Conservation (phyloP, 148 eudicot genomes). For the Pharnaceum exiguum region DNA sequence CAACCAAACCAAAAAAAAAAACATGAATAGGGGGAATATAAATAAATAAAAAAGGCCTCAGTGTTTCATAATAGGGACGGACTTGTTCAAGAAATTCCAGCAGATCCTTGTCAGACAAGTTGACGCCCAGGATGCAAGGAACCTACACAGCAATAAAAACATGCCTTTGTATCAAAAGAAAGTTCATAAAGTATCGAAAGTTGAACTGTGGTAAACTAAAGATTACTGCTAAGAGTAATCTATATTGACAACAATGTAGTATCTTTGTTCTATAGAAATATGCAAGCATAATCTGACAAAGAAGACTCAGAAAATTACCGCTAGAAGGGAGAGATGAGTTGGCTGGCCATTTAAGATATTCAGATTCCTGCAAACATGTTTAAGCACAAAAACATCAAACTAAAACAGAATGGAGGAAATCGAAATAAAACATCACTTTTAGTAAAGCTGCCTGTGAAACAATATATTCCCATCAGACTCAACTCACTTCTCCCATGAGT, state of each 20-base stretch:
- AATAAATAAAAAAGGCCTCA: not conserved
- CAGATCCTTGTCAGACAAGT: slow-evolving; percentile 74
- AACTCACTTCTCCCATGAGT: too few species aligned
- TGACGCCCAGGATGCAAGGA: slow-evolving; percentile 87
- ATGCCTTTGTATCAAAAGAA: not conserved
- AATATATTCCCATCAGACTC: too few species aligned
- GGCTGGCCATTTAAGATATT: slow-evolving; percentile 63
- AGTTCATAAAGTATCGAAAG: too few species aligned
- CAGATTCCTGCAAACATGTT: slow-evolving; percentile 55
- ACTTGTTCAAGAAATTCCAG: slow-evolving; percentile 91
- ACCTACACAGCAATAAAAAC: slow-evolving; percentile 45
- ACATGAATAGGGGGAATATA: slow-evolving; percentile 6
- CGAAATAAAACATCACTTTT: too few species aligned
- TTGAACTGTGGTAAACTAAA: too few species aligned
- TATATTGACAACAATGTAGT: not conserved
- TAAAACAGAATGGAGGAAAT: not conserved
- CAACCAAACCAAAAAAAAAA: slow-evolving; percentile 3
- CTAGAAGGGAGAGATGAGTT: slow-evolving; percentile 43
- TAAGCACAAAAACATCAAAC: not conserved
- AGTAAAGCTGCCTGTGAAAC: too few species aligned
- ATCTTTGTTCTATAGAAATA: not conserved
- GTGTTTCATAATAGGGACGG: not conserved
- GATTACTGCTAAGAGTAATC: not conserved
- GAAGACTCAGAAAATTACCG: slow-evolving; percentile 40
- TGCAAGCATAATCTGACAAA: not conserved